Base-by-base conservation (phyloP, 2,329 filamentous ascomycete species). In the Fusarium sp. region DNA sequence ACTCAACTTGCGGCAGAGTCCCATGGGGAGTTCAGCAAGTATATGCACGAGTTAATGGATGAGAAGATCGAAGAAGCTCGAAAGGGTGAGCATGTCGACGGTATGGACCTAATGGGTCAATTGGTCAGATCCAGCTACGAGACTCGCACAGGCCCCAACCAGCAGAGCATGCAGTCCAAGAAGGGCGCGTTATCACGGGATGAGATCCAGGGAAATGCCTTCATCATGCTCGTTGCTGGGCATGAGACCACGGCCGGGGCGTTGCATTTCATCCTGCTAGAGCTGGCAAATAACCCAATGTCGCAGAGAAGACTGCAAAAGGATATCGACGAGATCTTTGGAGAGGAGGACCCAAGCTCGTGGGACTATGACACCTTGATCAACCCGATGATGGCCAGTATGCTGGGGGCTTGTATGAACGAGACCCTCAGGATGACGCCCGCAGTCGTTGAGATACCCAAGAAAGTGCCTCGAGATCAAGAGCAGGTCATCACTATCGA, bases 241-340 rank as follows among this genome's bases (percentile, higher is more conserved):
- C 92, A 96, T 79, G 93, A 96, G 79, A 94, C 92, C 2, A 92
- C 92, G 3, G 92, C 92, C 49, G 93, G 92, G 78, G 86, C 88
- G 6, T 83, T 94, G 41, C 91, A 94, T 80, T 94, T 92, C 76
- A 85, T 89, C 4, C 80, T 94, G 6, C 77, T 93, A 38, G 85
- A 89, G 71, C 85, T 95, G 8, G 92, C 92, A 16, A 86, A 88
- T 72, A 86, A 90, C 72, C 88, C 88, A 8, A 79, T 82, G 2
- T 86, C 86, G 2, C 93, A 96, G 75, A 85, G 87, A 25, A 83
- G 83, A 9, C 80, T 95, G 6, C 92, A 95, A 72, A 81, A 84
- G 46, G 92, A 94, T 65, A 80, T 96, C 27, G 90, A 94, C 76
- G 80, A 82, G 16, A 86, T 92, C 12, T 83, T 94, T 29, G 87